These are phyloP conservation scores for Neonothopanus nambi DNA, from an alignment of 1,284 basidiomycete species.

Conservation along the genomic window DNA sequence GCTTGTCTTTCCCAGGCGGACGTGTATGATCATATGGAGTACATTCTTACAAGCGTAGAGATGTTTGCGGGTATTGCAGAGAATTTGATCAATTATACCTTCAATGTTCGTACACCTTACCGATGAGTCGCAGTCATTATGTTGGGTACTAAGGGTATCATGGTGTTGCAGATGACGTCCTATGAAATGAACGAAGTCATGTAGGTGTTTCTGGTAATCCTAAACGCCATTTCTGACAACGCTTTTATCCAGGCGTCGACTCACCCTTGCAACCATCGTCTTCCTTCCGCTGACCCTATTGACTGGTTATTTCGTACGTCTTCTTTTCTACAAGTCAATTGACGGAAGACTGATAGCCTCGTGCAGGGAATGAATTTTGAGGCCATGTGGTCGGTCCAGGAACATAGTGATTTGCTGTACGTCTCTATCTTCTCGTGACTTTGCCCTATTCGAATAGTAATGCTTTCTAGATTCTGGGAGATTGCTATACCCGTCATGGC, in stretches of 20 bases:
- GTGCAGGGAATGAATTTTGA: slow-evolving; percentile 69
- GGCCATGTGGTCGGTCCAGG: slow-evolving; percentile 48
- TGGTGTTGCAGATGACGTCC: slow-evolving; percentile 50
- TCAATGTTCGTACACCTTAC: slow-evolving; percentile 48
- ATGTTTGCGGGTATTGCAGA: slow-evolving; percentile 69
- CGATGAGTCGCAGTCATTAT: background rate
- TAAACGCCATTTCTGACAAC: slow-evolving; percentile 3
- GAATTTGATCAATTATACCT: slow-evolving; percentile 71
- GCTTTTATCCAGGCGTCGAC: slow-evolving; percentile 37
- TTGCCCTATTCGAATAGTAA: slow-evolving; percentile 6
- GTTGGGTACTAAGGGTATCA: slow-evolving; percentile 2
- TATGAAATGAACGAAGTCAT: slow-evolving; percentile 74
- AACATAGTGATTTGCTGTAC: slow-evolving; percentile 53
- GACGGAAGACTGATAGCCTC: background rate
- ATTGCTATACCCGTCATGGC: slow-evolving; percentile 64
- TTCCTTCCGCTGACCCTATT: slow-evolving; percentile 70
- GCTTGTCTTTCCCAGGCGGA: slow-evolving; percentile 48
- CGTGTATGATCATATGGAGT: slow-evolving; percentile 72
- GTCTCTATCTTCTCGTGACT: slow-evolving; percentile 19
- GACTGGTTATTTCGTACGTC: slow-evolving; percentile 67
- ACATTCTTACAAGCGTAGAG: slow-evolving; percentile 62
- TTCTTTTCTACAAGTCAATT: background rate
- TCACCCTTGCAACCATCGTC: slow-evolving; percentile 62
- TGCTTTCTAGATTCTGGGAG: slow-evolving; percentile 58
- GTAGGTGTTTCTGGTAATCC: slow-evolving; percentile 35